Evolutionary conservation across 164 flowering plant genomes (phyloP), one percentile per base, ranked within the genome.

Genomic region (Aristolochia californica): DNA sequence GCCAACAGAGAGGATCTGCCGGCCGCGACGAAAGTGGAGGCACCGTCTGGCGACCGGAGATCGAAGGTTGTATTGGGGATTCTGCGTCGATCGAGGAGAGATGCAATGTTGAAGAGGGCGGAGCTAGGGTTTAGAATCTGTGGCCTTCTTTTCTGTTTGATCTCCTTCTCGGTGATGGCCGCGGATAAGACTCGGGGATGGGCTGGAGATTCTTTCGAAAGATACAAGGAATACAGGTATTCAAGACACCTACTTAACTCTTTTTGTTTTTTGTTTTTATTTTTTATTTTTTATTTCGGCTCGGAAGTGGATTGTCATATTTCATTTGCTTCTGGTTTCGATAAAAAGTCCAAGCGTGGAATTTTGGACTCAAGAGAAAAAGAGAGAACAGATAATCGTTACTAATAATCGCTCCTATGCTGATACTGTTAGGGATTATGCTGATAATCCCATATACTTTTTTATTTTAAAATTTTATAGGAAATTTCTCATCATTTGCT

Each of bases 191-290:
- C 95, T 16, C 81, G 72, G 53, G 99, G 99, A 0, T 94, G 99
- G 99, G 78, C 78, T 40, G 99, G 97, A 7, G 99, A 94, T 67
- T 94, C 99, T 22, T 94, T 79, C 63, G 81, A 87, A 64, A 86
- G 99, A 28, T 90, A 94, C 70, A 85, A 72, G 64, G 99, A 87
- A 53, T 94, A 87, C 82, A 82, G 96, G 99, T 43, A 23, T 8
- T 20, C 18, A 4, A 17, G 5, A 47, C 10, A 11, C 8, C 14
- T 23, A 13, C 2, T n/a, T 22, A 8, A 13, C 22, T n/a, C n/a
- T n/a, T n/a, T n/a, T n/a, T n/a, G n/a, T n/a, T n/a, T n/a, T n/a
- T n/a, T n/a, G n/a, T n/a, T n/a, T n/a, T n/a, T n/a, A n/a, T n/a
- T 9, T 22, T 50, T 22, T 20, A 22, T 50, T 50, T 22, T 50